phyloP scores from a whole-genome alignment of 441 rosid genomes.

The Viola pubescens region DNA sequence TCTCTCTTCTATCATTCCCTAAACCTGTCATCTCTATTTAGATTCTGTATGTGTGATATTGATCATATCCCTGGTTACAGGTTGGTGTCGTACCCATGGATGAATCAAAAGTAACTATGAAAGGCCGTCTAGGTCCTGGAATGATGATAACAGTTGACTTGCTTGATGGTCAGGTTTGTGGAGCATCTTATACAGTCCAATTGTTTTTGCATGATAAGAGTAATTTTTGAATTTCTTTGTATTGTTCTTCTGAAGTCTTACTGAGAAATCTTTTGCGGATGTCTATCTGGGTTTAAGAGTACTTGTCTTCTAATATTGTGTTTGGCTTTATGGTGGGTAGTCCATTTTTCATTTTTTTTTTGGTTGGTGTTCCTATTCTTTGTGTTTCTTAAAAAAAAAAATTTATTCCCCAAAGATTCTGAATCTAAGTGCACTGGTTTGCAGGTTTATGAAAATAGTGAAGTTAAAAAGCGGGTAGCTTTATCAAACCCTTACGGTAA shows the following conservation, averaged over 20 bases:
- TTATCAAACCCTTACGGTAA: constrained; percentile 76
- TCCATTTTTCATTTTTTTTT: not conserved
- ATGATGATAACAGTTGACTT: constrained; percentile 97
- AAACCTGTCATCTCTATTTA: not conserved
- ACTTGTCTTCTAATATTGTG: too few relatives aligned
- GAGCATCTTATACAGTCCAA: constrained; percentile 15
- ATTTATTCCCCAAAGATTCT: not conserved
- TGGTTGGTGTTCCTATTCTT: not conserved
- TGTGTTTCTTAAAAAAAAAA: constrained; percentile 4
- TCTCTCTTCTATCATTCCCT: not conserved
- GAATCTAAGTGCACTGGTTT: constrained; percentile 9
- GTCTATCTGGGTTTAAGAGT: too few relatives aligned
- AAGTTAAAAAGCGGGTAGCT: constrained; percentile 85
- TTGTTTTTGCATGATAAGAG: not conserved
- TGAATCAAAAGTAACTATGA: constrained; percentile 83
- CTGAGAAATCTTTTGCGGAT: too few relatives aligned
- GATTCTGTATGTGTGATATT: not conserved
- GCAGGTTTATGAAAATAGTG: constrained; percentile 94
- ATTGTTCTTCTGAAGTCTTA: not conserved
- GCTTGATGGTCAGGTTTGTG: constrained; percentile 81
- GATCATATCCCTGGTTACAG: constrained; percentile 24
- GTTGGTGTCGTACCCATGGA: constrained; percentile 98
- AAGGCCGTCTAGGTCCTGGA: constrained; percentile 99
- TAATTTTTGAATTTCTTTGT: constrained; percentile 1
- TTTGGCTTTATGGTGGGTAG: not conserved